These are phyloP conservation scores for Microthlaspi erraticum DNA, from an alignment of 345 rosid species.

Conservation along the genomic window DNA sequence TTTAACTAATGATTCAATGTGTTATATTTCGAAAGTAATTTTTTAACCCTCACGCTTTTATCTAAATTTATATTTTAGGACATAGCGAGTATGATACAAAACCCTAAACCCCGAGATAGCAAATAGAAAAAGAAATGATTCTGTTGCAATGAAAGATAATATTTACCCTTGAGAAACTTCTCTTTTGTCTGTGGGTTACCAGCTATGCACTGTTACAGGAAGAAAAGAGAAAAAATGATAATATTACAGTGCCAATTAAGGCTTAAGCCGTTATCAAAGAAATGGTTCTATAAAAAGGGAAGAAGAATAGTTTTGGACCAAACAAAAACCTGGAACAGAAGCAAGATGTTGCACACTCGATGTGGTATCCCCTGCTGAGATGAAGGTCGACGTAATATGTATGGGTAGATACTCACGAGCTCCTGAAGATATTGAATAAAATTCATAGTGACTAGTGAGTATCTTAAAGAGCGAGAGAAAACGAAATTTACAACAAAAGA, in stretches of 20 bases:
- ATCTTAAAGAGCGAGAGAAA: not conserved
- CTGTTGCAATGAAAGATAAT: slow-evolving; percentile 12
- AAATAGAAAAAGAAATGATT: not conserved
- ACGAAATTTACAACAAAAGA: slow-evolving; percentile 13
- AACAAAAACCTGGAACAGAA: slow-evolving; percentile 57
- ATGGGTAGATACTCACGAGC: slow-evolving; percentile 38
- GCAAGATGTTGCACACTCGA: slow-evolving; percentile 53
- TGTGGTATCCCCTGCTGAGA: not conserved
- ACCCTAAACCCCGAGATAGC: too few species aligned
- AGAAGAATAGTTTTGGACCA: slow-evolving; percentile 18
- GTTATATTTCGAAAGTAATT: too few species aligned
- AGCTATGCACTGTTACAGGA: slow-evolving; percentile 52
- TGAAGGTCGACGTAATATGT: slow-evolving; percentile 21
- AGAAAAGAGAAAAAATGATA: not conserved
- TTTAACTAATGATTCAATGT: too few species aligned
- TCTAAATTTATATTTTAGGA: too few species aligned
- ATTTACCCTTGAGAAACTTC: slow-evolving; percentile 55
- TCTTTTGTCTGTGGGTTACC: slow-evolving; percentile 53
- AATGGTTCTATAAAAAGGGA: not conserved
- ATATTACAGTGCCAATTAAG: not conserved
- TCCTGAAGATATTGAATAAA: slow-evolving; percentile 49
- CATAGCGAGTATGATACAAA: not conserved
- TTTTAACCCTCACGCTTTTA: too few species aligned
- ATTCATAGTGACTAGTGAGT: slow-evolving; percentile 20
- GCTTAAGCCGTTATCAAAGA: slow-evolving; percentile 7